These are phyloP conservation scores for Theobroma grandiflorum DNA, from an alignment of 441 rosid genomes.

Conservation along the genomic window DNA sequence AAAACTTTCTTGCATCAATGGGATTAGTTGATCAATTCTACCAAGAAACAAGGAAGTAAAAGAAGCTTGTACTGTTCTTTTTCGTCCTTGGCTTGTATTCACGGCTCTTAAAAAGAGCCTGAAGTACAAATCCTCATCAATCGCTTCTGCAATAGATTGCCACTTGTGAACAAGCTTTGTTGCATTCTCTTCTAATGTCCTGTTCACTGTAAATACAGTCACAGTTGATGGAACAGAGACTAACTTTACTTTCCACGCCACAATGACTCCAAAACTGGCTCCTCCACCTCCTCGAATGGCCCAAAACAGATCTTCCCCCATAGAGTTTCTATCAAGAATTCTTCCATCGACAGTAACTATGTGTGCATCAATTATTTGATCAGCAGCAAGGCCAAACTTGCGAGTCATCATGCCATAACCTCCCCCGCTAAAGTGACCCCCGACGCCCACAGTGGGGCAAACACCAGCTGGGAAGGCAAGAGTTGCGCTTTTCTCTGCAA, in stretches of 20 bases:
- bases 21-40: slow-evolving; percentile 9
- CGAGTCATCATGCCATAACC: slow-evolving; percentile 37
- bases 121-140: slow-evolving; percentile 48
- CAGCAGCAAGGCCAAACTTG: slow-evolving; percentile 31
- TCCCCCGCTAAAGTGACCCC: slow-evolving; percentile 41
- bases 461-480: slow-evolving; percentile 35
- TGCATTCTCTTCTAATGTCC: slow-evolving; percentile 45
- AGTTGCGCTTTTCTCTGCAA: slow-evolving; percentile 24
- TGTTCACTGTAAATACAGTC: slow-evolving; percentile 45
- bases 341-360: slow-evolving; percentile 31
- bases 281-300: slow-evolving; percentile 72
- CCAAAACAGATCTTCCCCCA: slow-evolving; percentile 72
- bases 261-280: slow-evolving; percentile 52
- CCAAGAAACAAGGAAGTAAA: slow-evolving; percentile 41
- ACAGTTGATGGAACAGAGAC: slow-evolving; percentile 23
- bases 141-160: slow-evolving; percentile 42
- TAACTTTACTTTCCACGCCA: slow-evolving; percentile 50
- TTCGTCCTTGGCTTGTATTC: not conserved
- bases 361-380: slow-evolving; percentile 36
- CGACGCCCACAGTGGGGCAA: slow-evolving; percentile 38
- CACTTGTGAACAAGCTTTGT: slow-evolving; percentile 51
- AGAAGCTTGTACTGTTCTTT: slow-evolving; percentile 12
- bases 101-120: slow-evolving; percentile 39
- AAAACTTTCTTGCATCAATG: slow-evolving; percentile 36
- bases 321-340: slow-evolving; percentile 37